Evolutionary conservation across 192 early-diverging fungal genomes (phyloP), one percentile per base, ranked within the genome.

Genomic region (Podila clonocystis): DNA sequence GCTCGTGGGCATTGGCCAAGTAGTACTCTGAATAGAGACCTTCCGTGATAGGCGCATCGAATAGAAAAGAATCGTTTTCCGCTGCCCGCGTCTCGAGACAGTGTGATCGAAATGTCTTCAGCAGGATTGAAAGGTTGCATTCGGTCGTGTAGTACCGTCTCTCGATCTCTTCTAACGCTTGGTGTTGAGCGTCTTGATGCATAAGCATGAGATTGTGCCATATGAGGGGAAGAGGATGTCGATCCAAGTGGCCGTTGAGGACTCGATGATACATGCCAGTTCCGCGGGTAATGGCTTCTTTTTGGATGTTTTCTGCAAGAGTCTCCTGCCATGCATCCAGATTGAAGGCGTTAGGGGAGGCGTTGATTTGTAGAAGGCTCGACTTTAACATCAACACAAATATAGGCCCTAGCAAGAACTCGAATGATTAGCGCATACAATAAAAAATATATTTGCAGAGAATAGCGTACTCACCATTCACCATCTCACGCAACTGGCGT

Each of bases 11-110:
- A 30, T 79, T 79, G 28, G 76, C 70, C 62, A 64, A 41, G 26
- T 72, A 72, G 28, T 79, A 79, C 33, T 72, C 76, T 15, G 66
- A 33, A n/a, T 72, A 79, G 28, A 79, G 20, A 9, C 76, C 76
- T 26, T 65, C 65, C 2, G 62, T 58, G 28, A n/a, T 38, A 58
- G 59, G 28, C 29, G 17, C 63, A 65, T 48, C 36, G 4, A 29
- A 11, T 2, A 34, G 19, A 20, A 22, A n/a, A 34, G 28, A 34
- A 19, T 17, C n/a, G n/a, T 13, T 15, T 5, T 15, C 45, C 30
- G 65, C 9, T 5, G 62, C 55, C 3, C 30, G 24, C 3, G 72
- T 66, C 31, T 73, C 48, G 2, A 73, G 58, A 26, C 72, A 73
- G 9, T 61, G 41, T 20, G 41, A 49, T 4, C 72, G 63, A 29